These are phyloP conservation scores for Oryza australiensis DNA, from an alignment of 176 grass and related monocot species.

Conservation along the genomic window DNA sequence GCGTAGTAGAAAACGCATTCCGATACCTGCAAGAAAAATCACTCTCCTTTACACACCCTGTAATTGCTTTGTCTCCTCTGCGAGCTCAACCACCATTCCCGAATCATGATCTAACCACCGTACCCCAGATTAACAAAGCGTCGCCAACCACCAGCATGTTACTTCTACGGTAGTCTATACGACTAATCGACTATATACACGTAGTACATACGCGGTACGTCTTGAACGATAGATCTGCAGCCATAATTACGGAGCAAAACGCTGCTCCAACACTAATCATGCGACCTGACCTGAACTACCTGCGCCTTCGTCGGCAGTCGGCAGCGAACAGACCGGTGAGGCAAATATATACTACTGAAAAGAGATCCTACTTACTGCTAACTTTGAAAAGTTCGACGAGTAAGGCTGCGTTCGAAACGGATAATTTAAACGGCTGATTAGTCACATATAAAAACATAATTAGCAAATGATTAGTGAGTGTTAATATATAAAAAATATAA, in stretches of 20 bases:
- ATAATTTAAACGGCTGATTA: no score
- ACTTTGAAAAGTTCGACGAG: no score
- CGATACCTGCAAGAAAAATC: not conserved
- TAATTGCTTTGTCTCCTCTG: not conserved
- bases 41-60: not conserved
- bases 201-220: not conserved
- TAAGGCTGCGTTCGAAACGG: no score
- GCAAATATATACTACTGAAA: no score
- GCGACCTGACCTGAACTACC: not conserved
- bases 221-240: conserved; percentile 1
- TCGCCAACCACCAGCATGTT: not conserved
- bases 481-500: no score
- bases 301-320: not conserved
- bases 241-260: conserved; percentile 15
- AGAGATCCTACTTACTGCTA: no score
- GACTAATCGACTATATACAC: not conserved
- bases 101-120: not conserved
- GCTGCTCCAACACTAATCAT: not conserved
- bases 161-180: not conserved
- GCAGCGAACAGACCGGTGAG: no score
- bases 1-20: no score
- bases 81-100: not conserved
- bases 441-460: no score
- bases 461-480: no score
- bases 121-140: not conserved